phyloP scores from a whole-genome alignment of 1,284 basidiomycete genomes.

The Flammula alnicola region DNA sequence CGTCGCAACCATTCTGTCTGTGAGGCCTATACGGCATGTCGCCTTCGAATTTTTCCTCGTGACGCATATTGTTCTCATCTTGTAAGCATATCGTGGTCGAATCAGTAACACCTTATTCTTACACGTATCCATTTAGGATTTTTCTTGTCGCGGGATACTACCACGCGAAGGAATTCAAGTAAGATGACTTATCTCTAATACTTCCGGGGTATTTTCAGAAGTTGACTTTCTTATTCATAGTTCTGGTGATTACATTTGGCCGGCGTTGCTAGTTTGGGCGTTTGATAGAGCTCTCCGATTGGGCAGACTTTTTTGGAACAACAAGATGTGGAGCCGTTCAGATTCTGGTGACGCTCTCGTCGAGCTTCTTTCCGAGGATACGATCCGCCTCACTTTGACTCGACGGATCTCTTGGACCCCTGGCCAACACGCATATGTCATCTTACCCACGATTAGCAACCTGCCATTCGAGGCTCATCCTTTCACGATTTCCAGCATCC shows the following conservation, averaged over 20 bases:
- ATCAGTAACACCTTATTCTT: slow-evolving; percentile 1
- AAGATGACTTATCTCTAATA: slow-evolving; percentile 12
- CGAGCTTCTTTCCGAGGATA: slow-evolving; percentile 37
- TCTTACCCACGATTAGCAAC: slow-evolving; percentile 35
- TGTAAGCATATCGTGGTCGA: slow-evolving; percentile 26
- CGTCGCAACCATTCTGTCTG: slow-evolving; percentile 32
- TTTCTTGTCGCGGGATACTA: slow-evolving; percentile 37
- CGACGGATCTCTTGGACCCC: slow-evolving; percentile 35
- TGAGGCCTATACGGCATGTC: slow-evolving; percentile 33
- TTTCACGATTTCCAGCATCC: slow-evolving; percentile 39
- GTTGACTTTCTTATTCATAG: slow-evolving; percentile 18
- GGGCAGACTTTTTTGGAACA: slow-evolving; percentile 34
- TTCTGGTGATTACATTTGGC: slow-evolving; percentile 37
- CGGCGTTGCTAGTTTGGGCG: slow-evolving; percentile 37
- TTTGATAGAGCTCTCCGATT: slow-evolving; percentile 34
- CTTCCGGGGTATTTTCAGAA: slow-evolving; percentile 1
- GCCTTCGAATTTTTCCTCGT: slow-evolving; percentile 41
- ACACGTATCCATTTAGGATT: slow-evolving; percentile 23
- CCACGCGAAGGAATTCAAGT: slow-evolving; percentile 34
- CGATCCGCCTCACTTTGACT: slow-evolving; percentile 34
- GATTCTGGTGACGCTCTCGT: slow-evolving; percentile 31
- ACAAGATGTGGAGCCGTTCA: slow-evolving; percentile 28
- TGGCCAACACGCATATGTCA: slow-evolving; percentile 40
- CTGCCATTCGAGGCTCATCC: slow-evolving; percentile 41
- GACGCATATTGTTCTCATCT: slow-evolving; percentile 34